Percentiles rank a stretch among this genome's conserved stretches.
phyloP scores from a whole-genome alignment of 768 basidiomycete genomes.

The Pleurotus sapidus region DNA sequence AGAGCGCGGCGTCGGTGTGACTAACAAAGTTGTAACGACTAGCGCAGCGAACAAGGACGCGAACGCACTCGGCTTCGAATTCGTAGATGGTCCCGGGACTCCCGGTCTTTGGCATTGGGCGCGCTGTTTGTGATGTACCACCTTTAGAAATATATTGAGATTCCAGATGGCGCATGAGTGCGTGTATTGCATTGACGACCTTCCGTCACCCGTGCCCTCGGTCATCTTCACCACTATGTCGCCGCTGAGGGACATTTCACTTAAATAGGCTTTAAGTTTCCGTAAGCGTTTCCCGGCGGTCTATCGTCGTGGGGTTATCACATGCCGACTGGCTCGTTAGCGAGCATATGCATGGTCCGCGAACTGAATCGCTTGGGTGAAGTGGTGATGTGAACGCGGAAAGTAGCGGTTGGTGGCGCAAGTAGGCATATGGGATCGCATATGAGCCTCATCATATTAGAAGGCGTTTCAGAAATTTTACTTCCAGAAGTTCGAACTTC shows the following conservation, averaged over 20 bases:
- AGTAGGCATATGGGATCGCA: not conserved
- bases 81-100: no score
- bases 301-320: not conserved
- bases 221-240: not conserved
- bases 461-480: slow-evolving; percentile 8
- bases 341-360: not conserved
- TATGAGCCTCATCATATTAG: slow-evolving; percentile 1
- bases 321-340: not conserved
- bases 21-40: no score
- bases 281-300: not conserved
- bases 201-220: no score
- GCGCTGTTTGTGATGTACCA: no score
- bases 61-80: no score
- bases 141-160: no score
- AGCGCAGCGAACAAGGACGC: no score
- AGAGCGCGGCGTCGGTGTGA: no score
- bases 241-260: not conserved
- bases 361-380: slow-evolving; percentile 4
- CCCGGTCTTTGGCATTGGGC: no score
- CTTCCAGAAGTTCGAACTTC: slow-evolving; percentile 6
- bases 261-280: slow-evolving; percentile 7
- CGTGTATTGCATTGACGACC: no score
- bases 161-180: no score
- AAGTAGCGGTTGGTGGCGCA: slow-evolving; percentile 7
- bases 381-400: not conserved